Evolutionary conservation across 495 filamentous ascomycete species (phyloP).

Genomic region (Podospora australis): DNA sequence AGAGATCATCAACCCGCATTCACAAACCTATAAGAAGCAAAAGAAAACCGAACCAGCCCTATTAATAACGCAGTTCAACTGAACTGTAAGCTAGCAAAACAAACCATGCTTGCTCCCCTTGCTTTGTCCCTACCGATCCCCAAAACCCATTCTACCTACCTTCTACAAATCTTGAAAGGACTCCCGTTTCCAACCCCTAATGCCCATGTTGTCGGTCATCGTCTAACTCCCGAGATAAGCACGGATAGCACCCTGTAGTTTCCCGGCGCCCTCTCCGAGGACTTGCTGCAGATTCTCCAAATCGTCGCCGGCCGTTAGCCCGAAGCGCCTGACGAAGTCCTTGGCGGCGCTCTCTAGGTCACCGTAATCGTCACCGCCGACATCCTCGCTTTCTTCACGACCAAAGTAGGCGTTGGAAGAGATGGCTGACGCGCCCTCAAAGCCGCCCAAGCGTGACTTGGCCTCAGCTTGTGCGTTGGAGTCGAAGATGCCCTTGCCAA

Average conservation of each 20-base stretch:
- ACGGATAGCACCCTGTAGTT: conserved; percentile 82
- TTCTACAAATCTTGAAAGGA: neutral
- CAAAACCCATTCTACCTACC: neutral
- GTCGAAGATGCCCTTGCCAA: conserved; percentile 83
- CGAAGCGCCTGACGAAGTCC: conserved; percentile 91
- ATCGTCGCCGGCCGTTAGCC: conserved; percentile 91
- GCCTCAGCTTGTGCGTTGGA: conserved; percentile 75
- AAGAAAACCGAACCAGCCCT: neutral
- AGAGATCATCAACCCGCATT: no score
- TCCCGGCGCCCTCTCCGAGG: conserved; percentile 76
- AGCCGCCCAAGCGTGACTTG: conserved; percentile 76
- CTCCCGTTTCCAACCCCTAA: neutral
- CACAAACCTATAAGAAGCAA: no score
- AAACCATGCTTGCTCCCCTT: conserved; percentile 1
- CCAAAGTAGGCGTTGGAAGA: conserved; percentile 97
- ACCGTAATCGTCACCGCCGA: conserved; percentile 63
- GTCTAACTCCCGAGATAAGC: conserved; percentile 60
- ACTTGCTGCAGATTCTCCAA: conserved; percentile 78
- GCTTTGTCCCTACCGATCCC: neutral
- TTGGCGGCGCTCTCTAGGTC: conserved; percentile 87
- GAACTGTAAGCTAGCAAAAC: neutral
- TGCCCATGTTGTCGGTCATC: neutral
- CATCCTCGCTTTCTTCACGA: conserved; percentile 67
- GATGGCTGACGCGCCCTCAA: conserved; percentile 87
- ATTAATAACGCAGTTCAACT: neutral